Evolutionary conservation across 2,329 filamentous ascomycete species (phyloP), one percentile per base, ranked within the genome.

Genomic region (Colletotrichum sp.): DNA sequence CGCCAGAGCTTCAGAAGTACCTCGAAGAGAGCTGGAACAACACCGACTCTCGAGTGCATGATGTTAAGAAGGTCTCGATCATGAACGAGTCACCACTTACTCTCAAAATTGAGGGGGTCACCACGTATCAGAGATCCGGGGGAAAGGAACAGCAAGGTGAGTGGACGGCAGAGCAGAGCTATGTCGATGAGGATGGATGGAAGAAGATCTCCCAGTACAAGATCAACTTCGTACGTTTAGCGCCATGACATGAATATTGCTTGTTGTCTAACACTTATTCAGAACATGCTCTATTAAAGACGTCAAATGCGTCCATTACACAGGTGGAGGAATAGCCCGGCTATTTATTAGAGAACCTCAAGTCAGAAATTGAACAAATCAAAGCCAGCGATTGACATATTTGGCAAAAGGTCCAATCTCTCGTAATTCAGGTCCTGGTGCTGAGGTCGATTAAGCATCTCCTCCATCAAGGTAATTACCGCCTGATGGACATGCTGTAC

Each of bases 171-270:
- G 61, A 65, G 61, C 61, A 65, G 15, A 65, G 61, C 25, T 65
- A 65, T 10, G 34, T 65, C 4, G 61, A 65, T 2, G 61, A 65
- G 25, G 61, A 65, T 27, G 61, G 61, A 9, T 65, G 61, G 34
- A 65, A 30, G 34, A 65, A 65, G 34, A 65, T 65, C 34, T 65
- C 61, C n/a, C 22, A 65, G 61, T 65, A 65, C 25, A 65, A 43
- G 12, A 52, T 52, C 43, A 13, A 52, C n/a, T 52, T 52, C n/a
- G 43, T 52, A 18, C 2, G 43, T 52, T 52, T 48, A 12, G 3
- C 8, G n/a, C 0, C 10, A 9, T 22, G 18, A 9, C n/a, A 7
- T 22, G n/a, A 22, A n/a, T 48, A 10, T 22, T 48, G 10, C 6
- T 52, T 22, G n/a, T 7, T 5, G n/a, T 52, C n/a, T 52, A 22